These are phyloP conservation scores for Penicillium janthinellum DNA, from an alignment of 2,329 filamentous ascomycete species.

Conservation along the genomic window DNA sequence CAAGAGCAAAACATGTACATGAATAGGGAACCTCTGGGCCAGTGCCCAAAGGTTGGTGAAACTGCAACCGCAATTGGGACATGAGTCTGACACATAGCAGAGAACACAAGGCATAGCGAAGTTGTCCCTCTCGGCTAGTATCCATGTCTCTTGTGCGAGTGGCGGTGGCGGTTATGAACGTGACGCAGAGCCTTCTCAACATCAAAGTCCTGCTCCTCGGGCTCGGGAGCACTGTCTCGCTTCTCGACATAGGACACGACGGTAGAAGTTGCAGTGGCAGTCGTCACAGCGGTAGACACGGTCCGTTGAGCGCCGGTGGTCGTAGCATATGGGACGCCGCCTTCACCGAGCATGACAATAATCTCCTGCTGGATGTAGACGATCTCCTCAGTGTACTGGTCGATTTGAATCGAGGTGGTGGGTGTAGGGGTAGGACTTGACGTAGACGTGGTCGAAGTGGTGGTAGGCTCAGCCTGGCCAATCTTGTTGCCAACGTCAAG, in stretches of 20 bases:
- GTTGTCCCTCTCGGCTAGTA: conserved; percentile 3
- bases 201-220: conserved; percentile 22
- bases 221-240: conserved; percentile 20
- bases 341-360: conserved; percentile 30
- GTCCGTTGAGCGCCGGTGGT: conserved; percentile 26
- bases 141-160: conserved; percentile 20
- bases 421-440: conserved; percentile 30
- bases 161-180: conserved; percentile 29
- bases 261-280: conserved; percentile 27
- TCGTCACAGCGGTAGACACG: conserved; percentile 28
- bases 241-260: conserved; percentile 25
- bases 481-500: conserved; percentile 8
- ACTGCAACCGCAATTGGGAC: conserved; percentile 4
- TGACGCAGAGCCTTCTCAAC: conserved; percentile 25
- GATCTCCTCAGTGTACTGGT: conserved; percentile 29
- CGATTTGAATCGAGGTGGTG: conserved; percentile 27
- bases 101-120: conserved; percentile 15
- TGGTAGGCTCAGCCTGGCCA: conserved; percentile 8
- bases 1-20: conserved; percentile 20
- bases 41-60: conserved; percentile 10
- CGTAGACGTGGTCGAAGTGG: conserved; percentile 19
- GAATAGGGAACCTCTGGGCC: conserved; percentile 13
- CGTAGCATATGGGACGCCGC: conserved; percentile 30
- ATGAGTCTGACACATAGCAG: not conserved
- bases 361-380: conserved; percentile 36